Base-by-base conservation (phyloP, 495 filamentous ascomycete genomes). In the Daldinia concentrica region DNA sequence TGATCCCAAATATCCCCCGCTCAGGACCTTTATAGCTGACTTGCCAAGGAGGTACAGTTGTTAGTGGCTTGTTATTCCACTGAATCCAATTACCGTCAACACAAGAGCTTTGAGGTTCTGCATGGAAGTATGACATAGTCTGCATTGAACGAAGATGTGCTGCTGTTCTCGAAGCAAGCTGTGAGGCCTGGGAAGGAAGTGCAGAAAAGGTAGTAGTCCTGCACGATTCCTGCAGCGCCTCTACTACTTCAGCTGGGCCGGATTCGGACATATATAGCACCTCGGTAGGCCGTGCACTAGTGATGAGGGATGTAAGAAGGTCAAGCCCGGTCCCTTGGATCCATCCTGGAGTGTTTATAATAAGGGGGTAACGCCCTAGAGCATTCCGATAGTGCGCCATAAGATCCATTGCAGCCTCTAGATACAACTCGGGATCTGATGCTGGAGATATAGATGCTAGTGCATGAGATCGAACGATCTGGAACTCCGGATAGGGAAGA, bases 311-410 rank as follows among this genome's bases (percentile, higher is more conserved):
- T 22, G 83, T 81, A 0, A 94, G 82, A 11, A 94, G 82, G 72
- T 93, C 90, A 5, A 94, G 79, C 2, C 91, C 91, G 7, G 88
- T 86, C 4, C 91, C 92, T 74, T 91, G 90, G 29, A 94, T 89
- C 93, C 93, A 95, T 22, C 92, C 92, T 1, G 92, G 89, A 12
- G 90, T 91, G 77, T 96, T 95, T 75, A 97, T 86, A 8, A 97
- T 82, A 7, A 97, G 82, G 3, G 91, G 90, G 6, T 82, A 71
- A 32, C 87, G 76, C 7, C 75, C 61, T 27, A 80, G 75, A 6
- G 64, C 36, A n/a, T 75, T 77, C 22, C 83, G 85, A 76, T 94
- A 94, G 36, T 87, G 83, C 14, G 85, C 76, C 70, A 92, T 83
- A 0, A 97, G 86, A 69, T 95, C 89, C 58, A 88, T 82, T 8